Evolutionary conservation across 768 basidiomycete genomes (phyloP).

Genomic region (Gymnopilus junonius): DNA sequence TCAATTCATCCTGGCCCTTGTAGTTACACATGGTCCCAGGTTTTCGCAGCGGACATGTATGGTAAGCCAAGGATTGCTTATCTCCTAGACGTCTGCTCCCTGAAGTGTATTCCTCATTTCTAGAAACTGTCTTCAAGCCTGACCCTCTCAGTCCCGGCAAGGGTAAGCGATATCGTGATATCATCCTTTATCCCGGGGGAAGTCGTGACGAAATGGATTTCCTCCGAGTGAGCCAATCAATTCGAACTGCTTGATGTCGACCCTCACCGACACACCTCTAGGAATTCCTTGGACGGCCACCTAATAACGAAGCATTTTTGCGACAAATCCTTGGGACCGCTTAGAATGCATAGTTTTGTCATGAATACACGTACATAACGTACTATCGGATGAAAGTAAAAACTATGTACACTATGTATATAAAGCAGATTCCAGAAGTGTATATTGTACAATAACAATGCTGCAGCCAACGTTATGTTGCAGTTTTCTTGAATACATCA

Average conservation of each 20-base stretch:
- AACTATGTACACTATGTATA: too few species aligned
- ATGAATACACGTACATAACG: background rate
- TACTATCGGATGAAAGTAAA: background rate
- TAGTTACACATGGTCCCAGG: constrained; percentile 74
- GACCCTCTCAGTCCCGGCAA: constrained; percentile 73
- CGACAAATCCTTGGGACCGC: constrained; percentile 59
- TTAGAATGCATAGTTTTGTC: background rate
- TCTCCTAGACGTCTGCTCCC: background rate
- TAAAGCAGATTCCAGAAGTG: too few species aligned
- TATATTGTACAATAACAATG: too few species aligned
- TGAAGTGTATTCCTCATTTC: too few species aligned
- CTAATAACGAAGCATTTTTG: constrained; percentile 79
- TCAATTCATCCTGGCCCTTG: too few species aligned
- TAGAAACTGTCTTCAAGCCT: constrained; percentile 76
- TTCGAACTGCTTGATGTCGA: background rate
- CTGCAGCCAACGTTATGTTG: background rate
- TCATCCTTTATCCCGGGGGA: constrained; percentile 75
- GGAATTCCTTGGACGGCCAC: constrained; percentile 80
- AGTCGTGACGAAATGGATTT: constrained; percentile 81
- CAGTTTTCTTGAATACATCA: constrained; percentile 13
- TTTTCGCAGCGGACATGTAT: constrained; percentile 65
- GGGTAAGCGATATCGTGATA: constrained; percentile 72
- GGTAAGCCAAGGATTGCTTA: constrained; percentile 31
- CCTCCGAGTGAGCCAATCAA: constrained; percentile 55
- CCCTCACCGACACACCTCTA: constrained; percentile 27